Evolutionary conservation across 331 rosid species (phyloP).

Genomic region (Stylosanthes scabra): DNA sequence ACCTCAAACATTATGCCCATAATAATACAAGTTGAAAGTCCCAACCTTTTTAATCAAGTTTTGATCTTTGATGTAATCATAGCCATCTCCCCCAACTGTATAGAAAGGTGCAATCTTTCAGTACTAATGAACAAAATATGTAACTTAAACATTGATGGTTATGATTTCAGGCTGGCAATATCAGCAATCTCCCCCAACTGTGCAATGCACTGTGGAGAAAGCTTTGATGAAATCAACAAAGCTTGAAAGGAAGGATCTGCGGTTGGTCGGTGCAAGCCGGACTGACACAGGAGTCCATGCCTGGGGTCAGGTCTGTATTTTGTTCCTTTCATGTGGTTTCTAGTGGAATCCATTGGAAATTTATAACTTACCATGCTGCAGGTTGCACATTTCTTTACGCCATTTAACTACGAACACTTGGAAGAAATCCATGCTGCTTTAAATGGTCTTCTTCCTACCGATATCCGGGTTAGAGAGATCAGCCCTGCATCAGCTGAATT

Average conservation of each 20-base stretch:
- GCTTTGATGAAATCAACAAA: slow-evolving; percentile 73
- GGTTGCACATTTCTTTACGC: slow-evolving; percentile 97
- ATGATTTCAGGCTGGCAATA: slow-evolving; percentile 87
- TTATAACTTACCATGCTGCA: slow-evolving; percentile 53
- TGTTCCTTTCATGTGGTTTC: slow-evolving; percentile 35
- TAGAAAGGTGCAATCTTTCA: slow-evolving; percentile 12
- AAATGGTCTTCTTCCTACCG: slow-evolving; percentile 88
- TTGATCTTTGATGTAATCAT: slow-evolving; percentile 18
- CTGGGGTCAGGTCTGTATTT: slow-evolving; percentile 86
- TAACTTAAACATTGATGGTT: slow-evolving; percentile 16
- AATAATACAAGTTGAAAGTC: slow-evolving; percentile 13
- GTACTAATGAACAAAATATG: not conserved
- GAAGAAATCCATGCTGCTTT: slow-evolving; percentile 72
- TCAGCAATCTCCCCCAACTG: slow-evolving; percentile 89
- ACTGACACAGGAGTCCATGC: slow-evolving; percentile 96
- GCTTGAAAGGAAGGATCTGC: slow-evolving; percentile 78
- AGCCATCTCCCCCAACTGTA: not conserved
- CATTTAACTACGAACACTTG: slow-evolving; percentile 76
- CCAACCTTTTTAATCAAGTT: slow-evolving; percentile 11
- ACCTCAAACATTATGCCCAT: slow-evolving; percentile 3
- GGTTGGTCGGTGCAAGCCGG: slow-evolving; percentile 87
- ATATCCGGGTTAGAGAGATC: slow-evolving; percentile 84
- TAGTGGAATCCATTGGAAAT: slow-evolving; percentile 11
- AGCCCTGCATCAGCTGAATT: slow-evolving; percentile 82
- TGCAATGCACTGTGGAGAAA: slow-evolving; percentile 75